Conservation (phyloP, 225 moss, liverwort and hornwort genomes). For the Pseudoscleropodium purum region DNA sequence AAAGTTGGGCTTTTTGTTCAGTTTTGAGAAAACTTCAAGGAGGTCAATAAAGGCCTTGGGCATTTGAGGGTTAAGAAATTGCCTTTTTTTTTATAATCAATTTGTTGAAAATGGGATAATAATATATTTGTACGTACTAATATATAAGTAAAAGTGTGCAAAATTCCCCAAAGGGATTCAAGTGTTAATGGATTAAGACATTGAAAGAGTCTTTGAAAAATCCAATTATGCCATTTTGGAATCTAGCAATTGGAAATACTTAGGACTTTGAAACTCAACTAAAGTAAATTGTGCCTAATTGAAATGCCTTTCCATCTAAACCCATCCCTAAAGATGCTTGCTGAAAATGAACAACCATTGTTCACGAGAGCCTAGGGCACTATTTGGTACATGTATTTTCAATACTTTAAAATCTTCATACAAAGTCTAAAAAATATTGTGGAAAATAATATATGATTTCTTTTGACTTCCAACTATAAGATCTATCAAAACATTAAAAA, state of each 20-base stretch:
- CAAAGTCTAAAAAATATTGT: background rate
- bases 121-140: too few relatives aligned
- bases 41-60: too few relatives aligned
- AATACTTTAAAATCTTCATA: background rate
- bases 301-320: too few relatives aligned
- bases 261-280: background rate
- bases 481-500: background rate
- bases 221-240: too few relatives aligned
- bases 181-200: background rate
- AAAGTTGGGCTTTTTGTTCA: too few relatives aligned
- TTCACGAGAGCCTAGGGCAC: background rate
- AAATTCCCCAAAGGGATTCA: too few relatives aligned
- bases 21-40: too few relatives aligned
- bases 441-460: background rate
- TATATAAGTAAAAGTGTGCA: too few relatives aligned
- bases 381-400: background rate
- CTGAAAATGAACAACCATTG: background rate
- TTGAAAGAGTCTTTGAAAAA: background rate
- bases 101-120: too few relatives aligned
- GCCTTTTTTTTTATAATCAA: too few relatives aligned
- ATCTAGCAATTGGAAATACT: background rate
- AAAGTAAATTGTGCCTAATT: fast-evolving
- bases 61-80: too few relatives aligned
- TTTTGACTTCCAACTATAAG: background rate
- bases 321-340: background rate